These are phyloP conservation scores for Yamadazyma diospyri DNA, from an alignment of 1,139 yeast species.

Conservation along the genomic window DNA sequence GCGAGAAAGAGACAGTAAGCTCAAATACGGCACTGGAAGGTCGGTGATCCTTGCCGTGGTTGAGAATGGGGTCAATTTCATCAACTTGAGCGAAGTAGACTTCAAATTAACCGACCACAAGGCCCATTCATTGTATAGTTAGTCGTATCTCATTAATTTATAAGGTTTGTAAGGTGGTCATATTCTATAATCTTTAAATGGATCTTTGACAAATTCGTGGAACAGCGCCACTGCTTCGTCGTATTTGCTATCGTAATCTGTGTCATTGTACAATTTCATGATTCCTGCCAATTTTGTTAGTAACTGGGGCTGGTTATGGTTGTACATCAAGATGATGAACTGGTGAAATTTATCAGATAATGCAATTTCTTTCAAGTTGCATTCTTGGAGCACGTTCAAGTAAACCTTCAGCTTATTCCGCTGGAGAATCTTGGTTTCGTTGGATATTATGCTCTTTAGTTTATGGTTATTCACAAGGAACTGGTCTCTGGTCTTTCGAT, in stretches of 20 bases:
- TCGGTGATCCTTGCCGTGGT: constrained; percentile 60
- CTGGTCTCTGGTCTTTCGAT: constrained; percentile 6
- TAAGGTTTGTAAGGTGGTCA: no score
- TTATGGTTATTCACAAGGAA: constrained; percentile 10
- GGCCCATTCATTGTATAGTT: constrained; percentile 7
- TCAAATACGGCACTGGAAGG: constrained; percentile 44
- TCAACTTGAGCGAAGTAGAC: constrained; percentile 55
- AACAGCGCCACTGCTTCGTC: constrained; percentile 9
- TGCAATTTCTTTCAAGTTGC: constrained; percentile 1
- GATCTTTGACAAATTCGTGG: no score
- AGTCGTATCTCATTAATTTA: no score
- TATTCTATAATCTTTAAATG: no score
- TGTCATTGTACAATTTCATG: constrained; percentile 8
- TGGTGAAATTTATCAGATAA: constrained; percentile 14
- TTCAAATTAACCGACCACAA: constrained; percentile 36
- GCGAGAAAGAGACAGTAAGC: constrained; percentile 24
- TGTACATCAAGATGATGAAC: constrained; percentile 12
- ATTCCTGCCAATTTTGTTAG: constrained; percentile 12
- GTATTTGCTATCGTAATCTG: constrained; percentile 5
- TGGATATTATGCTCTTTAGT: constrained; percentile 14
- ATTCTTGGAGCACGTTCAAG: constrained; percentile 6
- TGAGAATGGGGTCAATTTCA: constrained; percentile 72
- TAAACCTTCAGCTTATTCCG: constrained; percentile 12
- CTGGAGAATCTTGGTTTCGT: constrained; percentile 11
- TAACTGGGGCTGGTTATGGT: constrained; percentile 8